Conservation (phyloP, 768 basidiomycete species). For the Hygrophorus pudorinus region DNA sequence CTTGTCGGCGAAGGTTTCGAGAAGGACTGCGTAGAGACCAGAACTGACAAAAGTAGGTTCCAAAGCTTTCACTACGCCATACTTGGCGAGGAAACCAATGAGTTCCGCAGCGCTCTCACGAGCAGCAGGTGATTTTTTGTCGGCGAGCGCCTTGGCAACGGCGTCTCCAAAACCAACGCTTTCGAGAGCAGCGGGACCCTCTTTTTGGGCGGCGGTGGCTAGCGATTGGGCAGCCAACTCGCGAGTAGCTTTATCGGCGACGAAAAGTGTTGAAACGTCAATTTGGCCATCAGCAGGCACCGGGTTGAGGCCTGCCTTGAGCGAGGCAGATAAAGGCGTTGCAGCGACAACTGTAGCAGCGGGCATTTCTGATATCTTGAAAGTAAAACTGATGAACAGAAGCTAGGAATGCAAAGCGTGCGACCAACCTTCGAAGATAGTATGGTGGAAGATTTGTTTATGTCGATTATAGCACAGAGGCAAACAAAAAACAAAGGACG, state of each 20-base stretch:
- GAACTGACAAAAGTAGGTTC: slow-evolving; percentile 85
- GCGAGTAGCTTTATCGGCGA: slow-evolving; percentile 76
- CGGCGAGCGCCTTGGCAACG: slow-evolving; percentile 72
- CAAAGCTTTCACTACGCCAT: slow-evolving; percentile 69
- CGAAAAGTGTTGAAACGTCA: slow-evolving; percentile 70
- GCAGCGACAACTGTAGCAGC: slow-evolving; percentile 60
- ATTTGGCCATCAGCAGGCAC: slow-evolving; percentile 50
- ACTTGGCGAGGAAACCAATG: slow-evolving; percentile 53
- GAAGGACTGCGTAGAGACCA: slow-evolving; percentile 75
- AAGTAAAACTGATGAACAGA: slow-evolving; percentile 10
- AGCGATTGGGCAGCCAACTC: slow-evolving; percentile 60
- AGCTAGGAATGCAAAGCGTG: slow-evolving; percentile 2
- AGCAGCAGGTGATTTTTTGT: slow-evolving; percentile 91
- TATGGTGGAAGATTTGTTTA: slow-evolving; percentile 24
- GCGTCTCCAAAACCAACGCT: slow-evolving; percentile 64
- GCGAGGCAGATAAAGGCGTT: slow-evolving; percentile 53
- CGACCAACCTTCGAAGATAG: slow-evolving; percentile 33
- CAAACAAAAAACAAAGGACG: slow-evolving; percentile 52
- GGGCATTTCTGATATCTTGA: slow-evolving; percentile 63
- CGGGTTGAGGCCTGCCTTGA: slow-evolving; percentile 47
- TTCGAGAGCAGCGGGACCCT: slow-evolving; percentile 70
- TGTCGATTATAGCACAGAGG: slow-evolving; percentile 36
- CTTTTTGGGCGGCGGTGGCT: slow-evolving; percentile 69
- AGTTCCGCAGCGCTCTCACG: slow-evolving; percentile 83
- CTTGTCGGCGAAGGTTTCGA: slow-evolving; percentile 94